phyloP scores from a whole-genome alignment of 75 land plant species.

The Cunninghamia lanceolata region DNA sequence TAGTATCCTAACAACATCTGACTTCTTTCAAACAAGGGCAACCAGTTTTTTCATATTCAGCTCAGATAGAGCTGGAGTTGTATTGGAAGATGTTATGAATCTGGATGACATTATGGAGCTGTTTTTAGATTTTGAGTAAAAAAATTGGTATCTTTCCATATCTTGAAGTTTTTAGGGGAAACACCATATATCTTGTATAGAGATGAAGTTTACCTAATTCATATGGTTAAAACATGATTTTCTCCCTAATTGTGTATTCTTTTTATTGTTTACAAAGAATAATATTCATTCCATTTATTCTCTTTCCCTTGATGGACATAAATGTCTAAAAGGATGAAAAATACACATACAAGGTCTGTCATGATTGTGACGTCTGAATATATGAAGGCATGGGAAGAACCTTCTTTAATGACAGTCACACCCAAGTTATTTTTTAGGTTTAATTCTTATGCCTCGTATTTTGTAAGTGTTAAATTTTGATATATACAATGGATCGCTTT shows the following conservation, averaged over 20 bases:
- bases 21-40: neutral
- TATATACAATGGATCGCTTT: neutral
- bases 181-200: neutral
- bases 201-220: neutral
- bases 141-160: neutral
- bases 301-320: neutral
- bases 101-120: neutral
- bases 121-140: neutral
- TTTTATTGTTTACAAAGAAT: neutral
- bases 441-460: neutral
- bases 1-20: neutral
- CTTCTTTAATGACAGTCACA: neutral
- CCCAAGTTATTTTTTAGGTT: neutral
- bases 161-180: neutral
- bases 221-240: neutral
- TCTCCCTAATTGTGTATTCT: neutral
- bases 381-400: neutral
- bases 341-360: neutral
- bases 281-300: neutral
- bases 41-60: neutral
- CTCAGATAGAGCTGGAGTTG: neutral
- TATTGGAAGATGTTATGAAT: neutral
- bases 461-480: neutral
- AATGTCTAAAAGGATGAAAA: neutral
- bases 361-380: neutral